A percentile compares a stretch with the other conserved stretches of the same genome.
These are phyloP conservation scores for Geotrichum siamense DNA, from an alignment of 1,139 yeast genomes.

Conservation along the genomic window DNA sequence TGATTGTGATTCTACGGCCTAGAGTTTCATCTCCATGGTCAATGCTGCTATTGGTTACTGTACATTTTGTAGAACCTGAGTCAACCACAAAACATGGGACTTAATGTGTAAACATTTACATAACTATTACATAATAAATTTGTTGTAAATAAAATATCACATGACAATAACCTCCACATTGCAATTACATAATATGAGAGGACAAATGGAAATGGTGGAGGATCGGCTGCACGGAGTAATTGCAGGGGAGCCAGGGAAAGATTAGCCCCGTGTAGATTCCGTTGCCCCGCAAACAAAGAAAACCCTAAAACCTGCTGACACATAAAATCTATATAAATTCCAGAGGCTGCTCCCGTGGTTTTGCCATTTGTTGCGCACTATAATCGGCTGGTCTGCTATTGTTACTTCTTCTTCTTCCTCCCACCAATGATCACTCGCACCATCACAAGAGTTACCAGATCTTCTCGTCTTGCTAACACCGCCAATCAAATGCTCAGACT, in stretches of 20 bases:
- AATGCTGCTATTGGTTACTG: no score
- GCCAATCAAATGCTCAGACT: conserved; percentile 20
- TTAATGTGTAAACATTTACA: no score
- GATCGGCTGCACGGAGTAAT: neutral
- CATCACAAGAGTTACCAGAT: conserved; percentile 7
- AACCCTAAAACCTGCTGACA: neutral
- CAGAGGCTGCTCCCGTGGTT: neutral
- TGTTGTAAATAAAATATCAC: no score
- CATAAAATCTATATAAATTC: no score
- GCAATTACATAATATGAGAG: no score
- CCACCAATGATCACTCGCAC: conserved; percentile 14
- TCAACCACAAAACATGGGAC: no score
- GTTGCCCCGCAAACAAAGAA: conserved; percentile 8
- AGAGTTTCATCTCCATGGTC: no score
- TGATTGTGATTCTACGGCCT: no score
- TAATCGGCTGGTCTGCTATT: neutral
- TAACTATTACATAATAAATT: no score
- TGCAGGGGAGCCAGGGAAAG: neutral
- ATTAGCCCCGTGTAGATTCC: neutral
- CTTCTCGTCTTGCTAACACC: conserved; percentile 9
- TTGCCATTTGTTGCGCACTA: neutral
- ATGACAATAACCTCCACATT: no score
- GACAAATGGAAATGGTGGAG: no score
- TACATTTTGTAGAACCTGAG: no score
- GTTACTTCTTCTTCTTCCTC: conserved; percentile 1